Evolutionary conservation across 177 flowering plant species (phyloP).

Genomic region (Vitis hybrid): DNA sequence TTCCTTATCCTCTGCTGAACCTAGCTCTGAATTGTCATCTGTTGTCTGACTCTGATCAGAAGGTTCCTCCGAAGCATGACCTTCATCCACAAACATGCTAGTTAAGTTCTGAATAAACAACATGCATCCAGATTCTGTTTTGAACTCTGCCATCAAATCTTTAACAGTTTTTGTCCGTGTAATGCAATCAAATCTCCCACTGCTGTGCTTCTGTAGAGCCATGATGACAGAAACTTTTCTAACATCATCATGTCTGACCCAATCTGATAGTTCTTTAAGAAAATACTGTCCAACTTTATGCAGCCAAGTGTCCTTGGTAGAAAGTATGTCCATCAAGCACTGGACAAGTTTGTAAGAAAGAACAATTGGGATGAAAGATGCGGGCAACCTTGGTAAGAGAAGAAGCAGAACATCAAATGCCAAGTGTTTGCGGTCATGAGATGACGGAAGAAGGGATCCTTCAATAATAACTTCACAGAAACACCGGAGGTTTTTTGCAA

Average conservation of each 20-base stretch:
- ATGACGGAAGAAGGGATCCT: conserved; percentile 79
- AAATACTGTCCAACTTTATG: conserved; percentile 78
- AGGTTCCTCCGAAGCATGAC: conserved; percentile 68
- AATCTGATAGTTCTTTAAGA: conserved; percentile 55
- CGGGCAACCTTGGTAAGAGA: conserved; percentile 73
- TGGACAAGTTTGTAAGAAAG: conserved; percentile 81
- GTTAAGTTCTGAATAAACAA: conserved; percentile 68
- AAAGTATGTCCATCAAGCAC: conserved; percentile 84
- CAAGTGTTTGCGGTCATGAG: conserved; percentile 96
- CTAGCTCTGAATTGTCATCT: conserved; percentile 90
- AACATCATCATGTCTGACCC: conserved; percentile 66
- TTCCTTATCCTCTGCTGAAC: conserved; percentile 74
- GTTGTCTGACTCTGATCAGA: conserved; percentile 96
- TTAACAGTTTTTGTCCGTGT: conserved; percentile 76
- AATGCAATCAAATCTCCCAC: conserved; percentile 78
- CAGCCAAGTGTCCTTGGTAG: conserved; percentile 82
- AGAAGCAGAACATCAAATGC: conserved; percentile 85
- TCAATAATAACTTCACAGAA: conserved; percentile 81
- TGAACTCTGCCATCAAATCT: conserved; percentile 62
- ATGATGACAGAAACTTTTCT: conserved; percentile 71
- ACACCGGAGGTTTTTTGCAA: conserved; percentile 41
- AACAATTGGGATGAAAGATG: conserved; percentile 56
- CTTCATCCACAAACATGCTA: conserved; percentile 84
- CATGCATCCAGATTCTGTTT: conserved; percentile 76
- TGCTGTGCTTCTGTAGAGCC: conserved; percentile 81